These are phyloP conservation scores for Aspergillus avenaceus DNA, from an alignment of 495 filamentous ascomycete genomes.

Conservation along the genomic window DNA sequence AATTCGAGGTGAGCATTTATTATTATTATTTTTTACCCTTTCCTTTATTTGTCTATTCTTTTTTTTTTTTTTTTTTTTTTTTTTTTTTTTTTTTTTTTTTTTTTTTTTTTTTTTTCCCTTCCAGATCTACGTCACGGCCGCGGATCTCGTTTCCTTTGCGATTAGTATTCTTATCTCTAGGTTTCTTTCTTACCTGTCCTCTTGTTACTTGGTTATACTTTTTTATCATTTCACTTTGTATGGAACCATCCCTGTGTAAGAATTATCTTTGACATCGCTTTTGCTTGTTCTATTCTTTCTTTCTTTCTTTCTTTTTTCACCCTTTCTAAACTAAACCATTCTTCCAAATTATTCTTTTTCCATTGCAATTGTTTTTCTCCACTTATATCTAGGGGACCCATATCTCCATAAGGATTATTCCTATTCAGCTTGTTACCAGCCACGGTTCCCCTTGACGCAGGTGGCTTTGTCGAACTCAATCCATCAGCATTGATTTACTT, in stretches of 20 bases:
- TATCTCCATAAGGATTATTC: not conserved
- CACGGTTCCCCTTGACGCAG: conserved; percentile 28
- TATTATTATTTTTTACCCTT: too few species aligned
- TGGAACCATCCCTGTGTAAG: too few species aligned
- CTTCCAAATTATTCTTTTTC: not conserved
- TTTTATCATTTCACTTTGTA: not conserved
- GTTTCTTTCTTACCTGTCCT: not conserved
- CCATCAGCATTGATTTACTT: conserved; percentile 1
- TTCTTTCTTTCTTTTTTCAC: not conserved
- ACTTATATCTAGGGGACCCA: not conserved
- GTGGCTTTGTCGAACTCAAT: conserved; percentile 20
- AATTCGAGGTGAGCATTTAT: too few species aligned
- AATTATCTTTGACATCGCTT: not conserved
- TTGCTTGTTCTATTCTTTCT: not conserved
- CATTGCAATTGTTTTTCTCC: not conserved
- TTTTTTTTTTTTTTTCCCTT: not conserved
- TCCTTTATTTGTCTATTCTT: not conserved
- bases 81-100: conserved; percentile 2
- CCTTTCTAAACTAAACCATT: not conserved
- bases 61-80: conserved; percentile 3
- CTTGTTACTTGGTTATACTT: not conserved
- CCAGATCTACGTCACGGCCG: not conserved
- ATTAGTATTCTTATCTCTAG: not conserved
- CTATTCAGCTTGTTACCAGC: conserved; percentile 13
- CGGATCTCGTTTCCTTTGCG: not conserved